Conservation (phyloP, 2,329 filamentous ascomycete species). For the Diaporthe citri region DNA sequence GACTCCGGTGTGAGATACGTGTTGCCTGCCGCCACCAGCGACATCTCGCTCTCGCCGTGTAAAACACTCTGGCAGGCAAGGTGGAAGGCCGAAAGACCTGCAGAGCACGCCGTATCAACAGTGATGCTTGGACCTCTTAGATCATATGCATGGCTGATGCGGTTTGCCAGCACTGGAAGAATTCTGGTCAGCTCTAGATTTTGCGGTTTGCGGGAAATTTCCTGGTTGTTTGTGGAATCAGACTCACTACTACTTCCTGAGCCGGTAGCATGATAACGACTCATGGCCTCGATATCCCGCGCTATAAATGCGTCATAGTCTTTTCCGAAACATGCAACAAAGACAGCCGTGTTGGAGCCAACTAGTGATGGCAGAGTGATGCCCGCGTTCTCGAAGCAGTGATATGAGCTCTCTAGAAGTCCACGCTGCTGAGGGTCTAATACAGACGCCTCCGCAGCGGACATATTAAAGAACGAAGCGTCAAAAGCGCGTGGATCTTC, state of each 20-base stretch:
- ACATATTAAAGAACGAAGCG: constrained; percentile 37
- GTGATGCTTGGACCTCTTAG: constrained; percentile 52
- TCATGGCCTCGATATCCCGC: constrained; percentile 38
- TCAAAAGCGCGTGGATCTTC: constrained; percentile 28
- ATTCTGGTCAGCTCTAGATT: background rate
- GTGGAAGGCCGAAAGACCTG: constrained; percentile 30
- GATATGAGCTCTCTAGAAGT: constrained; percentile 31
- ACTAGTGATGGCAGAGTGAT: background rate
- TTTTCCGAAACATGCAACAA: constrained; percentile 45
- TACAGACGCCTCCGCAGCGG: constrained; percentile 26
- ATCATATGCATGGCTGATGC: constrained; percentile 57
- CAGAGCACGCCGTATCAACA: constrained; percentile 56
- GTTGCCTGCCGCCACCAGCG: constrained; percentile 51
- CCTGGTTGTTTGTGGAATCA: no score
- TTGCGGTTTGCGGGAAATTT: background rate
- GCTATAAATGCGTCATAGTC: constrained; percentile 42
- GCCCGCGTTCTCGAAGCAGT: constrained; percentile 35
- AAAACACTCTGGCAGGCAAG: constrained; percentile 30
- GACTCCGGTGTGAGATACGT: constrained; percentile 53
- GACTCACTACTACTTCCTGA: constrained; percentile 34
- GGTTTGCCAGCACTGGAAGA: constrained; percentile 48
- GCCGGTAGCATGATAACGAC: constrained; percentile 49
- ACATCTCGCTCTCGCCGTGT: constrained; percentile 18
- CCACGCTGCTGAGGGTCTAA: constrained; percentile 36
- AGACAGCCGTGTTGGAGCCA: constrained; percentile 39